These are phyloP conservation scores for California macrophylla DNA, from an alignment of 441 rosid genomes.

Conservation along the genomic window DNA sequence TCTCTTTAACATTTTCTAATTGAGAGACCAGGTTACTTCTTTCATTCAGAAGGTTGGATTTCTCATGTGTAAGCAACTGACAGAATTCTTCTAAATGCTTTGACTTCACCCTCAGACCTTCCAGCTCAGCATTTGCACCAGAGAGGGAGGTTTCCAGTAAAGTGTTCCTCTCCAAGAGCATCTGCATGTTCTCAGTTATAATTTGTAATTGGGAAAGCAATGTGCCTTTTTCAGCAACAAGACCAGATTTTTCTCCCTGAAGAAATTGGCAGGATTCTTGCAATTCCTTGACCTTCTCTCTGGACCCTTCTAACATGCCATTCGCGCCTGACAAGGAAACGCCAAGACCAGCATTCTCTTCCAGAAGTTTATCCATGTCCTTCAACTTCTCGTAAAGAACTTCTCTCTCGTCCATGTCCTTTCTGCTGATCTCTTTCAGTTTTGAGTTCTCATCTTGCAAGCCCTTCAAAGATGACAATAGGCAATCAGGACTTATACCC, in stretches of 20 bases:
- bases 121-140: slow-evolving; percentile 52
- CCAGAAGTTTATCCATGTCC: slow-evolving; percentile 36
- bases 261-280: slow-evolving; percentile 55
- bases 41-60: slow-evolving; percentile 42
- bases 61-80: slow-evolving; percentile 45
- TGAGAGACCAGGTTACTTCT: slow-evolving; percentile 37
- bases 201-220: slow-evolving; percentile 76
- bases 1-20: slow-evolving; percentile 42
- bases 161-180: slow-evolving; percentile 45
- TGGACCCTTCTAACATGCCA: slow-evolving; percentile 37
- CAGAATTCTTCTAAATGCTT: slow-evolving; percentile 54
- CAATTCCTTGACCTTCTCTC: slow-evolving; percentile 36
- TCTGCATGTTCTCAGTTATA: slow-evolving; percentile 59
- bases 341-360: slow-evolving; percentile 48
- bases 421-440: slow-evolving; percentile 35
- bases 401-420: slow-evolving; percentile 34
- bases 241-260: slow-evolving; percentile 46
- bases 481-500: slow-evolving; percentile 43
- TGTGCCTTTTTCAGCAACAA: slow-evolving; percentile 40
- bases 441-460: slow-evolving; percentile 45
- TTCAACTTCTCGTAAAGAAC: slow-evolving; percentile 32
- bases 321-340: slow-evolving; percentile 40
- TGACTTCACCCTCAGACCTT: slow-evolving; percentile 49
- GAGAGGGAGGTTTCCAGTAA: slow-evolving; percentile 44
- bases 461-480: slow-evolving; percentile 41